Evolutionary conservation across 2,329 filamentous ascomycete species (phyloP).

Genomic region (Trichophyton mentagrophytes): DNA sequence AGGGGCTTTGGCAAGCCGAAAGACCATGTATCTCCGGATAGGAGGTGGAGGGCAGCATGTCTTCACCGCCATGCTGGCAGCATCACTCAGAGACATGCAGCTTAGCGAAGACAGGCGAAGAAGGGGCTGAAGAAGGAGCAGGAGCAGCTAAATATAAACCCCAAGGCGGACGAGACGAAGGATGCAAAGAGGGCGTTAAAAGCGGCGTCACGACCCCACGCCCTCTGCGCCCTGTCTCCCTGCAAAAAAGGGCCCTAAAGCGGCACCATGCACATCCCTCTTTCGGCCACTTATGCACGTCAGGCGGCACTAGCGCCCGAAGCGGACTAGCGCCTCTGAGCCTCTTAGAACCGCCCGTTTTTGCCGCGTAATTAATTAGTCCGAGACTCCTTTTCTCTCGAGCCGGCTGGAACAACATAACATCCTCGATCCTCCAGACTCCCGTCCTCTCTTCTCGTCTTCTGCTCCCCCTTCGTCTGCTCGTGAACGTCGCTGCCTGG

Average conservation of each 20-base stretch:
- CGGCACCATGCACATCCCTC: not conserved
- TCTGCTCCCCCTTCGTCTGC: not conserved
- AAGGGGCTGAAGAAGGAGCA: not conserved
- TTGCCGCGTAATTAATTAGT: slow-evolving; percentile 2
- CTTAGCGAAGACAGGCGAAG: not conserved
- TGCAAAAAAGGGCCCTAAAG: not conserved
- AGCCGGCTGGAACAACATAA: not conserved
- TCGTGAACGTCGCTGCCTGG: not conserved
- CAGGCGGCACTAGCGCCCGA: not conserved
- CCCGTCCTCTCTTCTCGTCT: not conserved
- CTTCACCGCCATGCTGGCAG: not conserved
- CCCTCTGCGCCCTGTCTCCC: not conserved
- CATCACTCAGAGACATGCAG: not conserved
- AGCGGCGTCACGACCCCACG: not conserved
- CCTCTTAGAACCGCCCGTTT: not conserved
- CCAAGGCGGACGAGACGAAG: not conserved
- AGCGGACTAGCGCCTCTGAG: not conserved
- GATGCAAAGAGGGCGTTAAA: not conserved
- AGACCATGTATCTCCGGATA: too few relatives aligned
- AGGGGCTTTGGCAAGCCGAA: too few relatives aligned
- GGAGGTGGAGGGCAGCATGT: too few relatives aligned
- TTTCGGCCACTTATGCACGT: not conserved
- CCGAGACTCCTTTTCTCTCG: not conserved
- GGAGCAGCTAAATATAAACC: not conserved
- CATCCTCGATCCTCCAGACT: not conserved